phyloP scores from a whole-genome alignment of 352 stramenopile genomes.

The Phytophthora chlamydospora region DNA sequence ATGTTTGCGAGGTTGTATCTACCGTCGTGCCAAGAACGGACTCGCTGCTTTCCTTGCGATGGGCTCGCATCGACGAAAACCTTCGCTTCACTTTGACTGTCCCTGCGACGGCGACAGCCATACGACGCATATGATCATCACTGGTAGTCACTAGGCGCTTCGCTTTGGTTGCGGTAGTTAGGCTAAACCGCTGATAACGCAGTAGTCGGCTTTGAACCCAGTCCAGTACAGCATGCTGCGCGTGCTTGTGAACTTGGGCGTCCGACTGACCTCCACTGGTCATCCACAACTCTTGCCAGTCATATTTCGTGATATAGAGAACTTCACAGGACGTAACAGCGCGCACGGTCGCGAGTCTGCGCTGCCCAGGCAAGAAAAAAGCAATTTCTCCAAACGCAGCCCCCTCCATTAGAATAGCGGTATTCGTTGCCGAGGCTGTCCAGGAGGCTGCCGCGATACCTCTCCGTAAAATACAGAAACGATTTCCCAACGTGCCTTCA shows the following conservation, averaged over 20 bases:
- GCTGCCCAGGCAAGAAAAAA: slow-evolving; percentile 69
- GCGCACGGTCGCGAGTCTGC: slow-evolving; percentile 62
- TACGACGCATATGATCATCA: not conserved
- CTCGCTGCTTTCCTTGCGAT: not conserved
- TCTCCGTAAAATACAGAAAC: slow-evolving; percentile 71
- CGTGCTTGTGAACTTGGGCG: slow-evolving; percentile 58
- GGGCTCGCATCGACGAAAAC: slow-evolving; percentile 11
- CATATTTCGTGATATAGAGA: slow-evolving; percentile 58
- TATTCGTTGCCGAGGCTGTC: slow-evolving; percentile 12
- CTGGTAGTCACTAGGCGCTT: slow-evolving; percentile 29
- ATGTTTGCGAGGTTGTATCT: not conserved
- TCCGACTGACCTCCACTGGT: slow-evolving; percentile 37
- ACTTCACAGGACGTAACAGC: slow-evolving; percentile 66
- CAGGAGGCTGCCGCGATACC: slow-evolving; percentile 56
- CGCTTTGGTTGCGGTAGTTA: slow-evolving; percentile 42
- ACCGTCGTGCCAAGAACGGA: not conserved
- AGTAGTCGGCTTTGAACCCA: slow-evolving; percentile 57
- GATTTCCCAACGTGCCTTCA: slow-evolving; percentile 47
- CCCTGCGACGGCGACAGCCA: slow-evolving; percentile 6
- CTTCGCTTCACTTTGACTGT: slow-evolving; percentile 16
- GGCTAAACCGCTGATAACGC: slow-evolving; percentile 45
- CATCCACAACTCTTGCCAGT: slow-evolving; percentile 67
- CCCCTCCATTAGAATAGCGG: slow-evolving; percentile 29
- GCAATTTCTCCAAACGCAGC: slow-evolving; percentile 65
- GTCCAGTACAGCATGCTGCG: slow-evolving; percentile 60